Evolutionary conservation across 2,329 filamentous ascomycete genomes (phyloP), one percentile per base, ranked within the genome.

Genomic region (Thielaviopsis punctulata): DNA sequence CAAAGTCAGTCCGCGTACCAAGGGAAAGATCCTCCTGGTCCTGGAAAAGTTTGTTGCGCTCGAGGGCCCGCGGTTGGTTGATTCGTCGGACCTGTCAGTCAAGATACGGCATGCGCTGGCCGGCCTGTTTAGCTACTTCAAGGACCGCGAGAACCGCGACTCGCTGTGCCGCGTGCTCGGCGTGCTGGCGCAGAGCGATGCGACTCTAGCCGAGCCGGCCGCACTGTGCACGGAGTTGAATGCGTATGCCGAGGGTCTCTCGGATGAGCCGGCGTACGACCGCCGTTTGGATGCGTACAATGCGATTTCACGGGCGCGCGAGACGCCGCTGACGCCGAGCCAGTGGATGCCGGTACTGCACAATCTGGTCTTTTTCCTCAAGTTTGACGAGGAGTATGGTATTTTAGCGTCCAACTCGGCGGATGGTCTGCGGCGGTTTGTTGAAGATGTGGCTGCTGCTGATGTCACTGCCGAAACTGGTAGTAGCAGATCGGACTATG

Each of bases 251-350:
- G 70, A 71, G 46, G 76, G 74, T 23, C 80, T 80, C 45, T 72
- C 98, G 19, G 86, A 92, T 59, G 85, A 94, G 61, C 83, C 88
- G 1, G 85, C 96, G 65, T 95, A 94, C 62, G 85, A 93, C 58
- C 79, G 77, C 53, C 82, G 92, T 15, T 73, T 94, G 5, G 68
- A 73, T 46, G 88, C 87, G 2, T 96, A 92, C 66, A 80, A 75
- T 54, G 64, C 68, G 7, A 81, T 96, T 56, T 84, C 82, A 33
- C 75, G 77, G 41, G 68, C 76, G 2, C 69, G 75, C n/a, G 78
- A 77, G 36, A 63, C 63, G 1, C 66, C 70, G 0, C 78, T 89
- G 56, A 81, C 76, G 0, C 67, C 80, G 1, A 75, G 76, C 54
- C 85, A 95, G 64, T 98, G 92, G 90, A 75, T 82, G 50, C 89